Evolutionary conservation across 2,329 filamentous ascomycete genomes (phyloP), one percentile per base, ranked within the genome.

Genomic region (Tolypocladium inflatum): DNA sequence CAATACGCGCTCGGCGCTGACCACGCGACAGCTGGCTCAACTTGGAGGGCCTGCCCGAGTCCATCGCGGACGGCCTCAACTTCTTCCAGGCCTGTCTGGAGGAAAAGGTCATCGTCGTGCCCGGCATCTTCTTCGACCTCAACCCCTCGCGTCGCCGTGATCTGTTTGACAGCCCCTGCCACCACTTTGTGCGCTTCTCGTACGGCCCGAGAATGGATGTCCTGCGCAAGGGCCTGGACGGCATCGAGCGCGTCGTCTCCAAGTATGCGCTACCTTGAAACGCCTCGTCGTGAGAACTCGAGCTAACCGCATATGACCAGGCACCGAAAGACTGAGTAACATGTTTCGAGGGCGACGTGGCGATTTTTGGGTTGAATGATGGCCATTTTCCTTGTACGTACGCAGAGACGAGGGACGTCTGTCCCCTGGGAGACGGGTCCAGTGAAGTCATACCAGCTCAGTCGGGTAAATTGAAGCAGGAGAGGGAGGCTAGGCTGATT

Each of bases 61-160:
- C 86, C 61, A 96, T 97, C 71, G 87, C 89, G 60, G 93, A 97
- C 71, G 93, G 93, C 10, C 78, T 97, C 68, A 96, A 96, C 78
- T 97, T 97, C 82, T 97, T 97, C 84, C 86, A 94, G 71, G 91
- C 91, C 37, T 94, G 94, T 70, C 78, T 97, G 51, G 85, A 89
- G 68, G 91, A 97, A 79, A 95, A 95, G 80, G 90, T 95, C 64
- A 97, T 97, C 68, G 91, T 97, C 21, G 93, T 97, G 5, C 93
- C 93, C 0, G 93, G 93, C 60, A 97, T 97, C 73, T 97, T 97
- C 82, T 97, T 97, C 72, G 93, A 97, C 68, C 76, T 97, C 63
- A 97, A 97, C 77, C 93, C 93, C 4, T 88, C 89, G 41, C 88
- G 91, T 72, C 83, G 93, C 63, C 82, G 93, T 70, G 93, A 97